Conservation (phyloP, 2,329 filamentous ascomycete genomes). For the Calonectria crousiana region DNA sequence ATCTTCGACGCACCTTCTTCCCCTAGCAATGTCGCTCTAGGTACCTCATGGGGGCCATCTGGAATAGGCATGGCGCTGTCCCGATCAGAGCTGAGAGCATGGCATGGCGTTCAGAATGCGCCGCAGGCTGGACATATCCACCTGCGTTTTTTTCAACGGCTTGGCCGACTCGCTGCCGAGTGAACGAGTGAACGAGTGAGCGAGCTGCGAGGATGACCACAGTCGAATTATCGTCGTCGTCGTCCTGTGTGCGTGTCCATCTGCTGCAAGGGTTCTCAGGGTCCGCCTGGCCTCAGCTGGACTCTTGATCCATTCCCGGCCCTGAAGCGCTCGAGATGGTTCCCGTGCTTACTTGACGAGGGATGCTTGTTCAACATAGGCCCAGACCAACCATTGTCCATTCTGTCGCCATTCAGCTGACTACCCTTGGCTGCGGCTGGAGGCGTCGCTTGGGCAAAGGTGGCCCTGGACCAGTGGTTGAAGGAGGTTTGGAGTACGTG, state of each 20-base stretch:
- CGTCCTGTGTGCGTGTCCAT: neutral
- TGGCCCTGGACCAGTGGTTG: neutral
- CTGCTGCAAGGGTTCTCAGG: neutral
- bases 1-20: neutral
- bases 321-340: slow-evolving; percentile 2
- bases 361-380: slow-evolving; percentile 5
- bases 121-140: neutral
- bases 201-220: neutral
- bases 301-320: neutral
- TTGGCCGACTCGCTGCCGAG: slow-evolving; percentile 14
- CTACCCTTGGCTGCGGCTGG: neutral
- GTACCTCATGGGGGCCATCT: slow-evolving; percentile 6
- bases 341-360: slow-evolving; percentile 11
- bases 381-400: neutral
- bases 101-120: slow-evolving; percentile 21
- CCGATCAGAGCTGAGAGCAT: slow-evolving; percentile 23
- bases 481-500: neutral
- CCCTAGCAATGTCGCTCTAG: slow-evolving; percentile 4
- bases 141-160: slow-evolving; percentile 25
- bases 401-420: neutral
- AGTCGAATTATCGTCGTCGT: neutral
- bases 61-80: slow-evolving; percentile 8
- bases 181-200: neutral
- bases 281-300: neutral
- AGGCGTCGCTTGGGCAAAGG: neutral